Evolutionary conservation across 129 eudicot genomes (phyloP).

Genomic region (Centaurea solstitialis): DNA sequence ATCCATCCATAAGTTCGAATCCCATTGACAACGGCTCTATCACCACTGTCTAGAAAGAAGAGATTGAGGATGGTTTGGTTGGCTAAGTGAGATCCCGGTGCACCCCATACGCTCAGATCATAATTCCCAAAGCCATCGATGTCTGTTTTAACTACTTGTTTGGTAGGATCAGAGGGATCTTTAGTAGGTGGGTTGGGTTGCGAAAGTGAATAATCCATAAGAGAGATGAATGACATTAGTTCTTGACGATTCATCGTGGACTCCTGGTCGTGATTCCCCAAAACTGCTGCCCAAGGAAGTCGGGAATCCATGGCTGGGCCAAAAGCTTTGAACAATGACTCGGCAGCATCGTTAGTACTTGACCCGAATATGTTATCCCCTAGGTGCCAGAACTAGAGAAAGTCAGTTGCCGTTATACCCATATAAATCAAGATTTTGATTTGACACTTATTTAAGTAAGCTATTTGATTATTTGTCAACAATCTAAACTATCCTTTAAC

Average conservation of each 20-base stretch:
- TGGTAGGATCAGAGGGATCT: constrained; percentile 30
- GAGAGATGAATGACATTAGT: constrained; percentile 88
- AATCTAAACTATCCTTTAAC: not conserved
- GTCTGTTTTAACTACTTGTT: constrained; percentile 28
- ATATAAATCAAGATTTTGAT: not conserved
- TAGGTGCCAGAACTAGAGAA: constrained; percentile 30
- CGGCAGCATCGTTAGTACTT: constrained; percentile 92
- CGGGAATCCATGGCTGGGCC: constrained; percentile 72
- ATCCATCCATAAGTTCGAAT: constrained; percentile 89
- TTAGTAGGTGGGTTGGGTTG: constrained; percentile 64
- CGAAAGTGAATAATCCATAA: constrained; percentile 95
- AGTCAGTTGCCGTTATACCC: constrained; percentile 12
- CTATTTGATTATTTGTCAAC: not conserved
- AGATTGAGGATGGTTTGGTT: constrained; percentile 76
- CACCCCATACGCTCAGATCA: constrained; percentile 75
- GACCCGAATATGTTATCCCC: constrained; percentile 96
- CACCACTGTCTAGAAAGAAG: constrained; percentile 94
- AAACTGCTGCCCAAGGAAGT: constrained; percentile 97
- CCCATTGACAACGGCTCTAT: constrained; percentile 76
- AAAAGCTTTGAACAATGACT: constrained; percentile 79
- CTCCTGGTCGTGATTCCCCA: constrained; percentile 98
- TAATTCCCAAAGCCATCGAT: constrained; percentile 95
- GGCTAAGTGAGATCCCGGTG: constrained; percentile 72
- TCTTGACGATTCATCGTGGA: constrained; percentile 94
- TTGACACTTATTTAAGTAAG: not conserved